phyloP scores from a whole-genome alignment of 2,329 filamentous ascomycete species.

The Diplodia seriata region DNA sequence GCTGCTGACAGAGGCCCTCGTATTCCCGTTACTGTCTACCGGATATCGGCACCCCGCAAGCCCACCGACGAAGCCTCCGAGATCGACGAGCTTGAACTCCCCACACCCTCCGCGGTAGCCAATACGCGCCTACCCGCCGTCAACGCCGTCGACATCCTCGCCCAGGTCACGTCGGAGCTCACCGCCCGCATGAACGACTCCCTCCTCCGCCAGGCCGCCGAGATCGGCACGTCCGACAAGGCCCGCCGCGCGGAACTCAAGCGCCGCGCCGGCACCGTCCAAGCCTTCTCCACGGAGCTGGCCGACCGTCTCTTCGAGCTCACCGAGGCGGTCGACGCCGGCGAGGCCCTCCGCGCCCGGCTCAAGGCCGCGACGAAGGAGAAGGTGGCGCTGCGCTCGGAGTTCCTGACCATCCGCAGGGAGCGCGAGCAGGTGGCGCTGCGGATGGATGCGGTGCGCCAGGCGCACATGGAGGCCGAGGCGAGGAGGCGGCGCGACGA shows the following conservation, averaged over 20 bases:
- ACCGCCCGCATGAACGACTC: slow-evolving; percentile 55
- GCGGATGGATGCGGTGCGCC: slow-evolving; percentile 57
- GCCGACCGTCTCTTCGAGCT: slow-evolving; percentile 59
- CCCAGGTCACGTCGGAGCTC: slow-evolving; percentile 59
- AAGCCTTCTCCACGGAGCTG: slow-evolving; percentile 57
- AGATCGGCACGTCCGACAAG: slow-evolving; percentile 47
- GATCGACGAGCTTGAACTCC: slow-evolving; percentile 42
- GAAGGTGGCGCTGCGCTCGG: slow-evolving; percentile 54
- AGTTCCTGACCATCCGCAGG: slow-evolving; percentile 56
- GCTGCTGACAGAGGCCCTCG: slow-evolving; percentile 3
- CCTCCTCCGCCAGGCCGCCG: slow-evolving; percentile 48
- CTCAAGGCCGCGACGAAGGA: slow-evolving; percentile 54
- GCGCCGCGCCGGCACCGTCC: slow-evolving; percentile 56
- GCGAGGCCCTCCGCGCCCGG: slow-evolving; percentile 55
- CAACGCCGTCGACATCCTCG: slow-evolving; percentile 60
- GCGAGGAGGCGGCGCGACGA: slow-evolving; percentile 39
- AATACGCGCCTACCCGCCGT: slow-evolving; percentile 46
- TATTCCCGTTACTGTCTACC: slow-evolving; percentile 44
- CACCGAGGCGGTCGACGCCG: slow-evolving; percentile 60
- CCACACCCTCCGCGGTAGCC: slow-evolving; percentile 50
- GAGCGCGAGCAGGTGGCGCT: slow-evolving; percentile 58
- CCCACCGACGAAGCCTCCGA: slow-evolving; percentile 36
- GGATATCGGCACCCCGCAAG: slow-evolving; percentile 36
- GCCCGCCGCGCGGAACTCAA: slow-evolving; percentile 51
- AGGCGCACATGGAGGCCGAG: slow-evolving; percentile 38